Percentiles rank a stretch among this genome's conserved stretches.
Evolutionary conservation across 306 rosid species (phyloP).

Genomic region (Amphicarpaea edgeworthii): DNA sequence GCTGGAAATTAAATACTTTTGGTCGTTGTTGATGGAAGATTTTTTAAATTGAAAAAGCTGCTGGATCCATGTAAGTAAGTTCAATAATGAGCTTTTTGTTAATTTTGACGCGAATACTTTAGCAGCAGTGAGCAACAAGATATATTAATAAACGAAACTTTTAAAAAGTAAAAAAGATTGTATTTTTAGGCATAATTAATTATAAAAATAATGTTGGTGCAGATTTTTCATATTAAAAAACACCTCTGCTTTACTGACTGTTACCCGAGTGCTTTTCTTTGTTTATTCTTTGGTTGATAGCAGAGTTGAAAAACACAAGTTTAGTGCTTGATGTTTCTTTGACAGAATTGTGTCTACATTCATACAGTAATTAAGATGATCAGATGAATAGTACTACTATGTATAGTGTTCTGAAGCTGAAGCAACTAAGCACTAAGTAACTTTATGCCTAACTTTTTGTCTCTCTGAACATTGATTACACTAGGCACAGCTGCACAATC

Average conservation of each 20-base stretch:
- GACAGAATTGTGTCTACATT: constrained; percentile 29
- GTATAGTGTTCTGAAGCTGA: not conserved
- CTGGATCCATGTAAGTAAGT: not conserved
- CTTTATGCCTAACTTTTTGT: not conserved
- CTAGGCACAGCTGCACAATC: not conserved
- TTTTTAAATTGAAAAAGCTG: constrained; percentile 16
- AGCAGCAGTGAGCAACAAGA: not conserved
- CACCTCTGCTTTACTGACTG: not conserved
- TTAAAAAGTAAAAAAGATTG: not conserved
- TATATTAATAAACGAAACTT: not conserved
- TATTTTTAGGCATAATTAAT: too few relatives aligned
- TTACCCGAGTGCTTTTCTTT: not conserved
- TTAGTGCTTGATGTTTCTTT: constrained; percentile 20
- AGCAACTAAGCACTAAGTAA: not conserved
- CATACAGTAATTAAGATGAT: not conserved
- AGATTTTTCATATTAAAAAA: too few relatives aligned
- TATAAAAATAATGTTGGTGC: too few relatives aligned
- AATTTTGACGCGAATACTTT: not conserved
- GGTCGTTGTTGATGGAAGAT: not conserved
- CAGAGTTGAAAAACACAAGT: not conserved
- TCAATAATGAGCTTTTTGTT: not conserved
- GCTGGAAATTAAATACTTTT: not conserved
- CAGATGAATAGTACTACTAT: not conserved
- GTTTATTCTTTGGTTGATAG: not conserved
- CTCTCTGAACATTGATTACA: not conserved